phyloP scores from a whole-genome alignment of 2,329 filamentous ascomycete genomes.

The Rugonectria rugulosa region DNA sequence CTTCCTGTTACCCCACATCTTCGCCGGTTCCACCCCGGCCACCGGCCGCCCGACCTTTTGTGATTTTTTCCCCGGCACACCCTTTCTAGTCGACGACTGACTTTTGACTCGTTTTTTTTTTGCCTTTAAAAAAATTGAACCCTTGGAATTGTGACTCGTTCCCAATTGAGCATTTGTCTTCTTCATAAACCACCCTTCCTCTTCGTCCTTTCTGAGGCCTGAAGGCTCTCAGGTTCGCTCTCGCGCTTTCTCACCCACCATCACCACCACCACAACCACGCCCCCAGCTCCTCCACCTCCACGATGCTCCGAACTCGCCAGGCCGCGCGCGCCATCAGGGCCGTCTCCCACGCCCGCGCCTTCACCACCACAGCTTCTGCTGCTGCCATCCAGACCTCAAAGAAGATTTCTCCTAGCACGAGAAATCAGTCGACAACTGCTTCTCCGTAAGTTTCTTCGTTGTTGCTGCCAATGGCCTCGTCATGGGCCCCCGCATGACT shows the following conservation, averaged over 20 bases:
- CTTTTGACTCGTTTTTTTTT: conserved; percentile 24
- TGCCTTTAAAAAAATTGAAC: conserved; percentile 21
- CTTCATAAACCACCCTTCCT: conserved; percentile 9
- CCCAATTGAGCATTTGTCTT: conserved; percentile 28
- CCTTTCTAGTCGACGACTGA: conserved; percentile 19
- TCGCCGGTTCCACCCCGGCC: conserved; percentile 29
- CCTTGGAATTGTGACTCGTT: conserved; percentile 10
- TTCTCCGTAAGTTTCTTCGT: conserved; percentile 57
- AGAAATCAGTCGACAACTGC: conserved; percentile 57
- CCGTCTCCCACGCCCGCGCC: conserved; percentile 49
- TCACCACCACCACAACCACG: conserved; percentile 13
- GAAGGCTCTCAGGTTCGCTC: conserved; percentile 20
- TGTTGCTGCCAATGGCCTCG: conserved; percentile 12
- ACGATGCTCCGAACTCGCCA: conserved; percentile 32
- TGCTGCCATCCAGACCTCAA: conserved; percentile 46
- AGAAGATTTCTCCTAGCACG: conserved; percentile 50
- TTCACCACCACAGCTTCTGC: conserved; percentile 50
- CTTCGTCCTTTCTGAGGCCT: conserved; percentile 16
- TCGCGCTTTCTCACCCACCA: conserved; percentile 1
- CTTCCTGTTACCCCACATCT: conserved; percentile 29
- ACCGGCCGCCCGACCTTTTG: conserved; percentile 32
- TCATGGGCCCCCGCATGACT: background rate
- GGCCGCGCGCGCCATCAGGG: conserved; percentile 52
- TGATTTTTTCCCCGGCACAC: conserved; percentile 28
- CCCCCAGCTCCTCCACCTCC: conserved; percentile 22